These are phyloP conservation scores for Hibiscus trionum DNA, from an alignment of 345 rosid species.

Conservation along the genomic window DNA sequence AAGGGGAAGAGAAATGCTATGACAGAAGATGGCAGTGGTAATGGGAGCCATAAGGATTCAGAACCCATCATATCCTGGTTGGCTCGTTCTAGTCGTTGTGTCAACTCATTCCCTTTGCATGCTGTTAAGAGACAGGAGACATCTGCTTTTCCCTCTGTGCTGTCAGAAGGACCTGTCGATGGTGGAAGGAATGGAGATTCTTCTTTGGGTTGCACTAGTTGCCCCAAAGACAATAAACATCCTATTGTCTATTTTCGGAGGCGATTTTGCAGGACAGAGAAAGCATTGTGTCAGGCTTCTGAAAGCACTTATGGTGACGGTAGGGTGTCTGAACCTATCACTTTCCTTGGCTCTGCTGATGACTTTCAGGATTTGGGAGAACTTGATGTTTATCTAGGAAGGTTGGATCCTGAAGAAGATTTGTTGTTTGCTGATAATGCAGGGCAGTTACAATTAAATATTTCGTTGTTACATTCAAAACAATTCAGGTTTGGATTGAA, in stretches of 20 bases:
- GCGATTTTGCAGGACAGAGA: conserved; percentile 48
- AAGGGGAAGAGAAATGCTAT: conserved; percentile 26
- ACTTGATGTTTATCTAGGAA: conserved; percentile 19
- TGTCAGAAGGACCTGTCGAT: conserved; percentile 25
- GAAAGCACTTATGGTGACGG: conserved; percentile 17
- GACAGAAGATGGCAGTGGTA: conserved; percentile 24
- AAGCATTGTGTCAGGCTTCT: conserved; percentile 2
- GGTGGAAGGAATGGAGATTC: conserved; percentile 28
- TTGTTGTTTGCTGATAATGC: conserved; percentile 32
- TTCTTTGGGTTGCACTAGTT: conserved; percentile 27
- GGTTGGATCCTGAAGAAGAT: conserved; percentile 26
- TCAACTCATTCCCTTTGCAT: conserved; percentile 45
- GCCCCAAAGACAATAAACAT: conserved; percentile 12
- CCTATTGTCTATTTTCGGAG: conserved; percentile 79
- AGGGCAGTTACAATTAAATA: conserved; percentile 30
- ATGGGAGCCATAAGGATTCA: background rate
- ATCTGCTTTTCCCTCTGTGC: conserved; percentile 24
- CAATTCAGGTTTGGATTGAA: conserved; percentile 32
- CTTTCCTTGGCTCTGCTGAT: conserved; percentile 19
- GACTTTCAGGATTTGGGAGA: conserved; percentile 18
- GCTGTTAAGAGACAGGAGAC: conserved; percentile 47
- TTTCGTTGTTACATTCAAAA: conserved; percentile 26
- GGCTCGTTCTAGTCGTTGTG: conserved; percentile 38
- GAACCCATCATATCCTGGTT: background rate
- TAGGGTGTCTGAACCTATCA: conserved; percentile 13